Conservation (phyloP, 352 stramenopile genomes). For the Pythium brachiatum region DNA sequence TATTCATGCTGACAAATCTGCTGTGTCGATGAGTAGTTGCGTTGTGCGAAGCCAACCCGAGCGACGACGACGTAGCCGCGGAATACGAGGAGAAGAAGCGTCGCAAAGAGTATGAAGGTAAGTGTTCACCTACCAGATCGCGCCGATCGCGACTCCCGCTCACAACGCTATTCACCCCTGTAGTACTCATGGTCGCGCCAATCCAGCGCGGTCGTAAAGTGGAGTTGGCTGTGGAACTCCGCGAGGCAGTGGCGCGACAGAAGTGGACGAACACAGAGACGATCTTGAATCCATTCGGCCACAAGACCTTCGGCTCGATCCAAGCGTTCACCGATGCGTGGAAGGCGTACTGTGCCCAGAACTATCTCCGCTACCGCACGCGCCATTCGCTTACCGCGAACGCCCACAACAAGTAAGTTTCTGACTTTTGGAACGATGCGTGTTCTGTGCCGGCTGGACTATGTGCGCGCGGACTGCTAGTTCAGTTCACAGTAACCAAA, state of each 20-base stretch:
- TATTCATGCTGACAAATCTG: no score
- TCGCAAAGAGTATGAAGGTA: no score
- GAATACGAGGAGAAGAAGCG: no score
- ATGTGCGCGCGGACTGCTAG: no score
- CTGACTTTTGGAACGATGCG: neutral
- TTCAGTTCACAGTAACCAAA: no score
- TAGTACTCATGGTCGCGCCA: neutral
- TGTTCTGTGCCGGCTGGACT: no score
- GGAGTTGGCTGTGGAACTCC: neutral
- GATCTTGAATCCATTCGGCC: neutral
- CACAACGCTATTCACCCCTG: no score
- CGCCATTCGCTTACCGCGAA: neutral
- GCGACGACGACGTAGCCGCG: no score
- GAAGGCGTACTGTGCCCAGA: neutral
- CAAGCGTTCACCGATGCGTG: neutral
- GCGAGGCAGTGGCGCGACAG: neutral
- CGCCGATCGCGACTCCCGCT: no score
- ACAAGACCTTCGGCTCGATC: neutral
- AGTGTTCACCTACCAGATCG: no score
- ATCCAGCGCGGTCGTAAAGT: neutral
- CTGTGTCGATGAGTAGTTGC: no score
- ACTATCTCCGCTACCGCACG: neutral
- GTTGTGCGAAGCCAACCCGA: no score
- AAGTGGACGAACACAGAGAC: neutral
- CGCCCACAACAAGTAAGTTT: neutral